Conservation (phyloP, 1,284 basidiomycete species). For the Puccinia horiana region DNA sequence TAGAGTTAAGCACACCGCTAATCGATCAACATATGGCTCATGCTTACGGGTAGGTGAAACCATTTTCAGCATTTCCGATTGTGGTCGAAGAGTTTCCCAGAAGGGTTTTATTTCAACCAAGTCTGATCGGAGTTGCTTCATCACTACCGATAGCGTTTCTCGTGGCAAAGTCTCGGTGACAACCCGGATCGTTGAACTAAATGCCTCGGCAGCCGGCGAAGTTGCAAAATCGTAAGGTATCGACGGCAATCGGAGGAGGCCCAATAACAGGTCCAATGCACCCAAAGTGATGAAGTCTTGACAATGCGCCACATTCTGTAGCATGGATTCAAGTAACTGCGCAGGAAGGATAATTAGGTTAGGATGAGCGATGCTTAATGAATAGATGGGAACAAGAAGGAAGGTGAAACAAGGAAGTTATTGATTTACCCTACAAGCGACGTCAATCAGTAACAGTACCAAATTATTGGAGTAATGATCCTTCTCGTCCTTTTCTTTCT, state of each 20-base stretch:
- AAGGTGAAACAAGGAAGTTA: background rate
- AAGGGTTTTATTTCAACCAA: slow-evolving; percentile 72
- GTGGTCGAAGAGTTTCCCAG: slow-evolving; percentile 66
- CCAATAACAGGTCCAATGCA: slow-evolving; percentile 74
- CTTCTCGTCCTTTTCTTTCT: slow-evolving; percentile 49
- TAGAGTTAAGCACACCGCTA: slow-evolving; percentile 22
- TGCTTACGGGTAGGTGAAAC: slow-evolving; percentile 65
- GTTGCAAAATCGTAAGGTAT: slow-evolving; percentile 85
- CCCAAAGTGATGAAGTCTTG: slow-evolving; percentile 83
- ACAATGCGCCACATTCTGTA: slow-evolving; percentile 82
- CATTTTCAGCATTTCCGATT: slow-evolving; percentile 68
- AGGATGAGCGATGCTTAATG: background rate
- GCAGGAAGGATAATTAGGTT: background rate
- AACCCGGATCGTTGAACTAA: slow-evolving; percentile 82
- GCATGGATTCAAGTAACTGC: slow-evolving; percentile 87
- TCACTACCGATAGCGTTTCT: slow-evolving; percentile 73
- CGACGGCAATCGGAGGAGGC: slow-evolving; percentile 78
- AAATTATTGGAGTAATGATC: slow-evolving; percentile 64
- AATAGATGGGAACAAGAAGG: background rate
- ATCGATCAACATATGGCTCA: background rate
- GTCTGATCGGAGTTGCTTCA: slow-evolving; percentile 71
- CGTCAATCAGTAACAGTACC: slow-evolving; percentile 65
- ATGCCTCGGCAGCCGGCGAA: slow-evolving; percentile 76
- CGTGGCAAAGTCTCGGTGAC: slow-evolving; percentile 82
- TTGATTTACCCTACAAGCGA: slow-evolving; percentile 48